Base-by-base conservation (phyloP, 1,284 basidiomycete genomes). In the Cutaneotrichosporon curvatum region DNA sequence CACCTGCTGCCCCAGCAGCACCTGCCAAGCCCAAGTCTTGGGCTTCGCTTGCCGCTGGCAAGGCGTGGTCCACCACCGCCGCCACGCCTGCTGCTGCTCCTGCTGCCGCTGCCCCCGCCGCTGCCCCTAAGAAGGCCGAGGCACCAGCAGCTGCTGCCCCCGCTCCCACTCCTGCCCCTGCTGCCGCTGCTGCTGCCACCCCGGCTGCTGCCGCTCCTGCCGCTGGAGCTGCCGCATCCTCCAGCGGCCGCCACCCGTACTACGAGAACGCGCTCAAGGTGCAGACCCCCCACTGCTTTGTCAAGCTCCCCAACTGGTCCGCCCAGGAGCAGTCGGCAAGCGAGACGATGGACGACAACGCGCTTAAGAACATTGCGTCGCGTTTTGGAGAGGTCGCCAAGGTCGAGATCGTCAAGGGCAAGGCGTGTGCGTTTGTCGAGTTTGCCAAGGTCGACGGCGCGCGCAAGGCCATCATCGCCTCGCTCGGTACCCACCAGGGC, bases 371-470 rank as follows among this genome's bases (percentile, higher is more conserved):
- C 20, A 74, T 76, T 10, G 79, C 96, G 22, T 74, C 75, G 30
- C 81, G 82, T 38, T 96, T 96, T 69, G 92, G 92, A 5, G 78
- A 83, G 4, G 78, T 95, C 64, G 87, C 86, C 71, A 87, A 91
- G 41, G 73, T 90, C 40, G 90, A 96, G 71, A 83, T 96, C 59
- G 84, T 95, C 41, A 84, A 85, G 55, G 65, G 63, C 66, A 94
- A 90, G 72, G 88, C 87, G 0, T 96, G 91, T 65, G 94, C 92
- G 1, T 97, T 97, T 78, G 78, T 92, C 61, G 92, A 97, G 70
- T 98, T 94, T 73, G 72, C 70, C 31, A 75, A 75, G 8, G 72
- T 91, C 52, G 90, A 95, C 4, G 75, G 80, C 21, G 94, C 94
- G 14, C 80, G 82, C 57, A 81, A 83, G 48, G 94, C 94, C 3